Evolutionary conservation across 768 basidiomycete species (phyloP), one percentile per base, ranked within the genome.

Genomic region (Crassisporium funariophilum): DNA sequence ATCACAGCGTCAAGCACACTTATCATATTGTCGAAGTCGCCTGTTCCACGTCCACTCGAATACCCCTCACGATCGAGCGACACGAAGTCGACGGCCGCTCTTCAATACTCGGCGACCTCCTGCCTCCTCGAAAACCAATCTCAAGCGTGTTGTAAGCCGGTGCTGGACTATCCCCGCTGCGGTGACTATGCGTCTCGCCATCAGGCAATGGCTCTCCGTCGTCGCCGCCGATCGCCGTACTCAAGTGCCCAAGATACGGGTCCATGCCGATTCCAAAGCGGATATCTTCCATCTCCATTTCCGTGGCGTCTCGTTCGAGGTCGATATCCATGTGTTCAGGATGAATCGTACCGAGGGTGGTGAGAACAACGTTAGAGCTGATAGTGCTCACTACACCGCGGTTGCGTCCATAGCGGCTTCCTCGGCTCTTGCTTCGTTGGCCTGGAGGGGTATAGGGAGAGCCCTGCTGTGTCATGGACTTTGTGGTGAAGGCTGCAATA

Each of bases 21-120:
- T 17, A 11, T 49, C 36, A 81, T 59, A 79, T 71, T 41, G 73
- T 75, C 40, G 74, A 70, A 17, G 78, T 79, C 35, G 74, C 74
- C 64, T 79, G 82, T 62, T 86, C 83, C 13, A 86, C 74, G 48
- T 85, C 76, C 16, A 86, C 75, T 45, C 77, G 72, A 49, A 86
- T 81, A 8, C 82, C 79, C 44, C 68, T 60, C 17, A 72, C 52
- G 13, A 57, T 49, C 11, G 55, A 63, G 38, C 59, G 59, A 16
- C 29, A 48, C 25, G 47, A 44, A n/a, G n/a, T 53, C 9, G 54
- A 53, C 2, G 49, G 52, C 20, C 46, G 36, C 21, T 53, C 49
- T 17, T 58, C 56, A 17, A 59, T 34, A 35, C 58, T 59, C 8
- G 49, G 49, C 1, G 60, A 57, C 16, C 58, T 44, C 33, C 17